phyloP scores from a whole-genome alignment of 306 rosid species.

The Cicer cuneatum region DNA sequence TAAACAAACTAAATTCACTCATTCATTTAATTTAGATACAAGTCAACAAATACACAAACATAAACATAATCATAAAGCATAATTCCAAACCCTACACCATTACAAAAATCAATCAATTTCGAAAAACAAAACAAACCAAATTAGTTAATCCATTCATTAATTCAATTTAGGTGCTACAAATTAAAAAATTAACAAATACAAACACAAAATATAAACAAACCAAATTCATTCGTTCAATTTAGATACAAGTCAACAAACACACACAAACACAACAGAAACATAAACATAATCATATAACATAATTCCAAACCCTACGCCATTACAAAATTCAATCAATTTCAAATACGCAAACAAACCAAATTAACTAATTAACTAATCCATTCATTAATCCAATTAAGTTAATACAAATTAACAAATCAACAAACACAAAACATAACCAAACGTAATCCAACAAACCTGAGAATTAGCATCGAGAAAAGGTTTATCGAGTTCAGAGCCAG shows the following conservation, averaged over 20 bases:
- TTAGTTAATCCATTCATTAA: background rate
- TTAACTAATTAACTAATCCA: too few relatives aligned
- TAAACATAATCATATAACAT: background rate
- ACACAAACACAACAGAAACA: background rate
- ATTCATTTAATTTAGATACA: background rate
- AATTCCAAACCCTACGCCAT: too few relatives aligned
- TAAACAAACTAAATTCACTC: background rate
- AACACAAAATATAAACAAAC: background rate
- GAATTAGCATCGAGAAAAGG: constrained; percentile 61
- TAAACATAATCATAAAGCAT: background rate
- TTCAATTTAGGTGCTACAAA: background rate
- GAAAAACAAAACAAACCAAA: background rate
- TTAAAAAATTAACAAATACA: background rate
- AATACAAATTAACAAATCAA: background rate
- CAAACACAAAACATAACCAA: background rate
- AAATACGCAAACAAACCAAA: too few relatives aligned
- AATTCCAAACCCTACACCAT: background rate
- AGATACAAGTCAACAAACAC: too few relatives aligned
- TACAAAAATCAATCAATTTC: background rate
- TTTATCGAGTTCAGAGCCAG: constrained; percentile 77
- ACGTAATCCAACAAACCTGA: constrained; percentile 56
- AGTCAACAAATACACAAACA: background rate
- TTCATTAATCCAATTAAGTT: too few relatives aligned
- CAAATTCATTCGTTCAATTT: background rate
- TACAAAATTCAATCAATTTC: too few relatives aligned